Evolutionary conservation across 2,329 filamentous ascomycete genomes (phyloP), one percentile per base, ranked within the genome.

Genomic region (Ophidiomyces ophidiicola): DNA sequence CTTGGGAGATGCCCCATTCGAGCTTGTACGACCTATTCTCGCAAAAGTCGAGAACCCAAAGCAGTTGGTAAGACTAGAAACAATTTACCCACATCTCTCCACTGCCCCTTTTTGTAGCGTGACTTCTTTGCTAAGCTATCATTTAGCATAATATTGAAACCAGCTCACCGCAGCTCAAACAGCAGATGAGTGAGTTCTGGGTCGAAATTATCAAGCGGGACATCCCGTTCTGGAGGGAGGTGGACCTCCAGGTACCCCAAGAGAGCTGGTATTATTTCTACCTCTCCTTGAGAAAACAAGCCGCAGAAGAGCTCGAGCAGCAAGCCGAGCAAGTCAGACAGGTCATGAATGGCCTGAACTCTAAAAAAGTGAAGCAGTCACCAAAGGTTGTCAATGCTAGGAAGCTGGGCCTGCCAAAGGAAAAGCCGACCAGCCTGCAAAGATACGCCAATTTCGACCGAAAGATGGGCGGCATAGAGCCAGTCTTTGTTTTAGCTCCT

Each of bases 261-360:
- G 66, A 67, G 24, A 76, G 76, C 44, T 94, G 86, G 86, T 76
- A 79, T 55, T 76, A 80, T 40, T 69, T 92, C 10, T 94, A 92
- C 62, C 66, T 70, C 47, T 75, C 76, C 46, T 78, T 87, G 53
- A 70, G 74, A 47, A 66, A 65, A 29, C 67, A 78, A 45, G 71
- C 76, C 25, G 64, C 73, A 23, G 62, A 68, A 36, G 67, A 73
- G 37, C 67, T 80, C 5, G 66, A 67, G 3, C 64, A 66, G 15
- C 77, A 79, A 47, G 70, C 74, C 42, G 69, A 68, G 43, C 67
- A 66, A 38, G 64, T 85, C 41, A 71, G 67, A 50, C 66, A 66
- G 32, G 70, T 72, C 29, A 62, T 80, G 32, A 67, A 69, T 10
- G 72, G 68, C 10, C 67, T 80, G 45, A 68, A 71, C 50, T 63